phyloP scores from a whole-genome alignment of 2,329 filamentous ascomycete genomes.

The Chrysoporthe cubensis region DNA sequence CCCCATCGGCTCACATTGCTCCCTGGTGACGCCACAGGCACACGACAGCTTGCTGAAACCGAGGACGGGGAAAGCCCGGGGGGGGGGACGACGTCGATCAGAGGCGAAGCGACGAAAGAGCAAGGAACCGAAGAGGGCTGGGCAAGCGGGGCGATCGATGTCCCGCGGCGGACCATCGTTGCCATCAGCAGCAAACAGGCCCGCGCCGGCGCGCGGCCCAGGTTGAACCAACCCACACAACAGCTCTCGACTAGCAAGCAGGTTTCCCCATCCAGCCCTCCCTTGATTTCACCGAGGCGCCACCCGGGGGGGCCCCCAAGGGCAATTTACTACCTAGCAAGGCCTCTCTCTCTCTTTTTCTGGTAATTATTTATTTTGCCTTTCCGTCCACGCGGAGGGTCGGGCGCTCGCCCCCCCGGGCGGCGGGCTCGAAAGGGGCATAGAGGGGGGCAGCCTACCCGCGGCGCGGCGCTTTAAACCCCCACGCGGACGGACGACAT shows the following conservation, averaged over 20 bases:
- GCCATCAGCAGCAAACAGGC: background rate
- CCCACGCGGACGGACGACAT: constrained; percentile 4
- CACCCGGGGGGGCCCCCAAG: background rate
- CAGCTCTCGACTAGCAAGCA: background rate
- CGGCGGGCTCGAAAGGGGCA: background rate
- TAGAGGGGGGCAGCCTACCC: background rate
- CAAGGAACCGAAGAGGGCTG: background rate
- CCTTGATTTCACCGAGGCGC: background rate
- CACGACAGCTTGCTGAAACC: background rate
- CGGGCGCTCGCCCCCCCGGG: background rate
- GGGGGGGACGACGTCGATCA: background rate
- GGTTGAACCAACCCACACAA: background rate
- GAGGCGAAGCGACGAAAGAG: background rate
- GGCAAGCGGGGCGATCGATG: background rate
- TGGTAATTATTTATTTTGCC: background rate
- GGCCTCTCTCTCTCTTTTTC: too few species aligned
- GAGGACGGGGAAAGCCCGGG: background rate
- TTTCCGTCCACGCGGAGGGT: background rate
- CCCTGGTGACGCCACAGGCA: constrained; percentile 1
- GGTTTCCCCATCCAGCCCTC: background rate
- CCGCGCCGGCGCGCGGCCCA: background rate
- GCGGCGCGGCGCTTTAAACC: background rate
- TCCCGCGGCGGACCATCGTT: background rate
- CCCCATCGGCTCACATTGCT: background rate
- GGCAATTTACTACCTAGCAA: too few species aligned